Evolutionary conservation across 139 green algal species (phyloP).

Genomic region (Closterium sp.): DNA sequence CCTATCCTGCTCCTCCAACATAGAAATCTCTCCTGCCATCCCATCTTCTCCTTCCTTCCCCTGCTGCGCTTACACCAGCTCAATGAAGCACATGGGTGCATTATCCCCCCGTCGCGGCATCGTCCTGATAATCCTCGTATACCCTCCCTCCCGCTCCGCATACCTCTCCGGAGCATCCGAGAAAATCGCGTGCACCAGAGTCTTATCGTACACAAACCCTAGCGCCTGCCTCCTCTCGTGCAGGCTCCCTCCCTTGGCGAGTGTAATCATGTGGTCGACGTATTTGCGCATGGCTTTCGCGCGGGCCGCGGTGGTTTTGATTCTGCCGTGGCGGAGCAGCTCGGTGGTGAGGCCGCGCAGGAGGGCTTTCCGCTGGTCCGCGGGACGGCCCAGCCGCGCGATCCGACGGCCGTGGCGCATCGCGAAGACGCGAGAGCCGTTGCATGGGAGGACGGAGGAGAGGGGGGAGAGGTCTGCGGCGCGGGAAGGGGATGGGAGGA

Average conservation of each 20-base stretch:
- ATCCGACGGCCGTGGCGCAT: conserved; percentile 90
- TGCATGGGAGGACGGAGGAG: conserved; percentile 32
- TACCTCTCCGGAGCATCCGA: conserved; percentile 79
- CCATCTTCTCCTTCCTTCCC: too few species aligned
- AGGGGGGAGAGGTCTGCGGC: neutral
- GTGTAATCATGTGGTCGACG: conserved; percentile 97
- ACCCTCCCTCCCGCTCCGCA: conserved; percentile 82
- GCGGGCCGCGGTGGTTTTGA: conserved; percentile 86
- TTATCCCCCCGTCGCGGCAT: conserved; percentile 76
- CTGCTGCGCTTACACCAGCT: conserved; percentile 81
- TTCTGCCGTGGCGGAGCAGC: conserved; percentile 86
- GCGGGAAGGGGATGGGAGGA: too few species aligned
- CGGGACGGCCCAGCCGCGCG: conserved; percentile 78
- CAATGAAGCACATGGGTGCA: conserved; percentile 91
- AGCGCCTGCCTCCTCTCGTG: conserved; percentile 71
- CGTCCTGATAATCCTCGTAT: conserved; percentile 77
- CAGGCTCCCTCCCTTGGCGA: conserved; percentile 88
- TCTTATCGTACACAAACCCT: conserved; percentile 89
- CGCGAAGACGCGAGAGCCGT: conserved; percentile 67
- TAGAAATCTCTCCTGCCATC: too few species aligned
- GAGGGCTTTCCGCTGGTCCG: conserved; percentile 96
- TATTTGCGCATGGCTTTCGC: conserved; percentile 92
- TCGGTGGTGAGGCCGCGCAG: conserved; percentile 90
- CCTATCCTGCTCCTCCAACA: too few species aligned
- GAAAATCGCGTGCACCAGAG: conserved; percentile 90